Evolutionary conservation across 176 grass and related monocot genomes (phyloP).

Genomic region (Leersia perrieri): DNA sequence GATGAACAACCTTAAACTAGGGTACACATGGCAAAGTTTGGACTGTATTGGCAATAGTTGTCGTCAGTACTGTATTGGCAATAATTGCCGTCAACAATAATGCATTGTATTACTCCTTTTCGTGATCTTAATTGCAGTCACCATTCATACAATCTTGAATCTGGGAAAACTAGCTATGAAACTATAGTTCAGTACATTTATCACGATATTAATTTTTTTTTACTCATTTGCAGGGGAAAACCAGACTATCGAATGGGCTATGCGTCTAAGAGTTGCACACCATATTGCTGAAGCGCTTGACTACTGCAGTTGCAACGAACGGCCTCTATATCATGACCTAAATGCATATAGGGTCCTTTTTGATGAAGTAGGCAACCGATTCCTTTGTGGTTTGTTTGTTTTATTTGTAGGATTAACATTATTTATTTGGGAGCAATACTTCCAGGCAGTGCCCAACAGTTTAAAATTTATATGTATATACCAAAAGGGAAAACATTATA

Average conservation of each 20-base stretch:
- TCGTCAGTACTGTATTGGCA: not conserved
- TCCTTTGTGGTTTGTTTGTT: constrained; percentile 5
- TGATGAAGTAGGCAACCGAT: constrained; percentile 54
- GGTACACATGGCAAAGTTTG: not conserved
- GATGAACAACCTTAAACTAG: not conserved
- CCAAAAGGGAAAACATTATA: too few relatives aligned
- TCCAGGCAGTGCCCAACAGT: too few relatives aligned
- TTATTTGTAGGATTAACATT: not conserved
- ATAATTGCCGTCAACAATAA: not conserved
- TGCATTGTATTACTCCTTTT: not conserved
- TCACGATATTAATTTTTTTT: not conserved
- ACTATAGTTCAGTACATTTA: constrained; percentile 17
- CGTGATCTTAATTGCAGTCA: not conserved
- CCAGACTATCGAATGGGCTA: constrained; percentile 98
- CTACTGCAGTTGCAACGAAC: constrained; percentile 66
- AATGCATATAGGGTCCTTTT: constrained; percentile 97
- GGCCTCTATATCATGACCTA: constrained; percentile 89
- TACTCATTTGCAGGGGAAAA: constrained; percentile 79
- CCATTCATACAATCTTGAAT: not conserved
- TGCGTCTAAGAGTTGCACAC: constrained; percentile 88
- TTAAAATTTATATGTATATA: too few relatives aligned
- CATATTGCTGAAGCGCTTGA: constrained; percentile 93
- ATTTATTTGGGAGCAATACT: too few relatives aligned
- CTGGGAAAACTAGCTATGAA: not conserved
- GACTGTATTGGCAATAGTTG: not conserved